phyloP scores from a whole-genome alignment of 2,329 filamentous ascomycete genomes.

The Aspergillus tanneri region DNA sequence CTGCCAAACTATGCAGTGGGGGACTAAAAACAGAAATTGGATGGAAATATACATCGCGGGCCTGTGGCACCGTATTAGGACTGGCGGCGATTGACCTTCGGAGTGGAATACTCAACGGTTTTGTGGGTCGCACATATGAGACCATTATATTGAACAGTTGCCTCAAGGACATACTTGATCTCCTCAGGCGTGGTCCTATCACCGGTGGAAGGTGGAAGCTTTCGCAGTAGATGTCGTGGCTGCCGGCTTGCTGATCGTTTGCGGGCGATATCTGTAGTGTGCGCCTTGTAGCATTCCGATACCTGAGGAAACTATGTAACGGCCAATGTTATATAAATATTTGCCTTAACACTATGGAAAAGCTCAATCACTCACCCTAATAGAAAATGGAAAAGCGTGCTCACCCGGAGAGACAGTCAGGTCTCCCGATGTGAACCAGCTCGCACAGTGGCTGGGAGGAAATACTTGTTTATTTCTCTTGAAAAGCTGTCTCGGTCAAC shows the following conservation, averaged over 20 bases:
- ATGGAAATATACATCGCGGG: background rate
- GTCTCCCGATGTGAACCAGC: background rate
- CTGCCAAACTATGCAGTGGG: background rate
- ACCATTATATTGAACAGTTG: conserved; percentile 4
- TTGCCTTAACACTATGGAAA: too few relatives aligned
- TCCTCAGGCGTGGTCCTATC: conserved; percentile 2
- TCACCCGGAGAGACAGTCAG: conserved; percentile 7
- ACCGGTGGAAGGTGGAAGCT: conserved; percentile 15
- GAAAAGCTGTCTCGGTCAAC: conserved; percentile 8
- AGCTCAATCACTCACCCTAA: conserved; percentile 5
- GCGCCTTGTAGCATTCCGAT: conserved; percentile 15
- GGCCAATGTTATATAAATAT: background rate
- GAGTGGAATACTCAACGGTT: conserved; percentile 9
- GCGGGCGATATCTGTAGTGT: background rate
- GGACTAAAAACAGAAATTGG: background rate
- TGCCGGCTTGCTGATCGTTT: background rate
- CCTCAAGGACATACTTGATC: conserved; percentile 15
- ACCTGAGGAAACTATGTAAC: conserved; percentile 13
- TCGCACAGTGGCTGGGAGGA: conserved; percentile 6
- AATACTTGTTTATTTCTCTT: conserved; percentile 8
- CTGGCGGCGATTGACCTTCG: background rate
- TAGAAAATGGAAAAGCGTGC: conserved; percentile 12
- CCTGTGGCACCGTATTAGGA: background rate
- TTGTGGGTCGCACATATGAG: conserved; percentile 4
- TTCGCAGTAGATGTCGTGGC: conserved; percentile 10